A percentile compares a stretch with the other conserved stretches of the same genome.
Conservation (phyloP, 345 rosid genomes). For the Eucalyptus tenuipes region DNA sequence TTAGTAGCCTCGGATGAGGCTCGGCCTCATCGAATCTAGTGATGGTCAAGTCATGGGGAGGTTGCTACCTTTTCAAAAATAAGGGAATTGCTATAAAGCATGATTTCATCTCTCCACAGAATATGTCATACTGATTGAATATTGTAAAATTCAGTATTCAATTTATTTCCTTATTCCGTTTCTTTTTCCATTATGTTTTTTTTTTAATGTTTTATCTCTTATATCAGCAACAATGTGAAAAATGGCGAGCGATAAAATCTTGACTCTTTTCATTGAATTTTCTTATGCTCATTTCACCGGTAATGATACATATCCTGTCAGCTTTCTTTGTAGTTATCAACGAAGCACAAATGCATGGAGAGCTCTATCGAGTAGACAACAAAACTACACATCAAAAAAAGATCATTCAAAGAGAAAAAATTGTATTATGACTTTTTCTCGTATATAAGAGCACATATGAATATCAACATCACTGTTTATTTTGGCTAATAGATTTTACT, state of each 20-base stretch:
- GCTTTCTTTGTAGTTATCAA: background rate
- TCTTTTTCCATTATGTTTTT: no score
- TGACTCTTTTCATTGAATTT: background rate
- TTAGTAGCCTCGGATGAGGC: fast-evolving
- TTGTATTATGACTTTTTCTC: background rate
- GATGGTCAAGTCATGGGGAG: fast-evolving
- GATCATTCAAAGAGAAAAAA: background rate
- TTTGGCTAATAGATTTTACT: background rate
- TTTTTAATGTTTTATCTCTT: no score
- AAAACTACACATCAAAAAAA: background rate
- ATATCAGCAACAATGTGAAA: no score
- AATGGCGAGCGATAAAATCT: background rate
- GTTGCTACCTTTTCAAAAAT: background rate
- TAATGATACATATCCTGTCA: background rate
- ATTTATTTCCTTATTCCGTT: background rate
- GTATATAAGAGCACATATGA: no score
- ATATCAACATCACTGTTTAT: no score
- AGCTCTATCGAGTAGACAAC: background rate
- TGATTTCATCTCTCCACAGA: fast-evolving
- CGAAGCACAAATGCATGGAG: background rate
- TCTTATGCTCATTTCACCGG: background rate
- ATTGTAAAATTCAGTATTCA: background rate
- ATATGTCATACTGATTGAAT: background rate
- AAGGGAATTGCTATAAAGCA: background rate
- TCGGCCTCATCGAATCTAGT: background rate